Evolutionary conservation across 768 basidiomycete genomes (phyloP).

Genomic region (Dioszegia hungarica): DNA sequence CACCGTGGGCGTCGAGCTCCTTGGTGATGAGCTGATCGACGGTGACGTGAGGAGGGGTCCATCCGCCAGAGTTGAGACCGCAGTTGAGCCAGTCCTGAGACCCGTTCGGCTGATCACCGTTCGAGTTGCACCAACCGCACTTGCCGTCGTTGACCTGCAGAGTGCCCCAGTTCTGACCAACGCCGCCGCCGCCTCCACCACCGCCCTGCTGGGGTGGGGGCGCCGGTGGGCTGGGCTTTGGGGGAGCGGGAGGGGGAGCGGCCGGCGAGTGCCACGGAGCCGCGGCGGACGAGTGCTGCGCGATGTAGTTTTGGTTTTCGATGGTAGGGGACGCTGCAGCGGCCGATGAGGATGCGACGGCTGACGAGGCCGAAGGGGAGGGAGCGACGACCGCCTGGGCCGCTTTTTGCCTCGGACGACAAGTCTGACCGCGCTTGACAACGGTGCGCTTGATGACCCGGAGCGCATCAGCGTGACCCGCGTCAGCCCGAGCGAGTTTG

Average conservation of each 20-base stretch:
- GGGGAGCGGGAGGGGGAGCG: constrained; percentile 1
- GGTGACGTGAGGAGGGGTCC: constrained; percentile 65
- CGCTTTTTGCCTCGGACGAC: constrained; percentile 15
- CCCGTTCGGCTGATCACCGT: constrained; percentile 46
- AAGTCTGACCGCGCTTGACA: constrained; percentile 24
- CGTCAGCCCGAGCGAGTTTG: constrained; percentile 15
- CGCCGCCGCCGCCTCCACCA: not conserved
- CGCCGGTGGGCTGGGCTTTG: not conserved
- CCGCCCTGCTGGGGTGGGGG: not conserved
- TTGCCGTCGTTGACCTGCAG: constrained; percentile 13
- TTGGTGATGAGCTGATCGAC: constrained; percentile 52
- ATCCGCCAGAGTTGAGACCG: constrained; percentile 60
- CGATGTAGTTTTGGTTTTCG: constrained; percentile 4
- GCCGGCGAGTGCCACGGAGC: not conserved
- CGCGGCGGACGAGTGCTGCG: not conserved
- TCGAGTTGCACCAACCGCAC: constrained; percentile 37
- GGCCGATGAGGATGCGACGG: not conserved
- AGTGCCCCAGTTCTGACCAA: not conserved
- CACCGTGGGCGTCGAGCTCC: constrained; percentile 24
- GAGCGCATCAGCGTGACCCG: constrained; percentile 31
- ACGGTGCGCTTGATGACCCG: constrained; percentile 26
- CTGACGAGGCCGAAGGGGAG: not conserved
- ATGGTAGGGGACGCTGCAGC: not conserved
- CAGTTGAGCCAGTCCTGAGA: constrained; percentile 69
- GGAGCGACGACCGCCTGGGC: not conserved